Base-by-base conservation (phyloP, 2,329 filamentous ascomycete species). In the Elsinoe batatas region DNA sequence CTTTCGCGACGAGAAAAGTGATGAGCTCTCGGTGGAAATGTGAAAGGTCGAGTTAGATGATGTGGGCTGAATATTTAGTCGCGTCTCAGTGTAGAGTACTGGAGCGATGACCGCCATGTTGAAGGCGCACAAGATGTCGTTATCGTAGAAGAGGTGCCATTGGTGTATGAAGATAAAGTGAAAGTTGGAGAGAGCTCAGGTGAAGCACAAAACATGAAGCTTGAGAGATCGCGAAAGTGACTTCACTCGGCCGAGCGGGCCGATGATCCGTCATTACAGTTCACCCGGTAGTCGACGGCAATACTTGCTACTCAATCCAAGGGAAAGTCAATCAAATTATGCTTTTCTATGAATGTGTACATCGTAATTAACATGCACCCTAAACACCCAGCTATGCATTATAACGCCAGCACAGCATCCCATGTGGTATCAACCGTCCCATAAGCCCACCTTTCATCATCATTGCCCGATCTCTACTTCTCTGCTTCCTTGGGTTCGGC, bases 401-500 rank as follows among this genome's bases (percentile, higher is more conserved):
- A 5, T 17, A 51, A 36, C 32, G 15, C 47, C 35, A 32, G 17
- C 47, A 51, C 12, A 51, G 12, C 4, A 44, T 18, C 12, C 15
- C 40, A 17, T 13, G 26, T 44, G 40, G 11, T 26, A 18, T 20
- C 53, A 17, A 32, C 30, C 33, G 26, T 30, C 26, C 54, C 13
- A 32, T 13, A 22, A 22, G 46, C 18, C n/a, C 18, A 20, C 42
- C 15, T 40, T 20, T 40, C 35, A 15, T 50, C 20, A 56, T 18
- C 12, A 22, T 13, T 18, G 18, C 17, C 12, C 18, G 40, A 1
- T 5, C 18, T 20, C 32, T 89, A 86, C 72, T 94, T 95, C 68
- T 97, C 91, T 68, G 91, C 72, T 65, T 98, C 93, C 76, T 98
- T 98, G 44, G 93, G 91, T 58, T 85, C 88, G 43, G 93, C 93